Percentiles rank a stretch among this genome's conserved stretches.
phyloP scores from a whole-genome alignment of 139 green algal species.

The Chlorella vulgaris region DNA sequence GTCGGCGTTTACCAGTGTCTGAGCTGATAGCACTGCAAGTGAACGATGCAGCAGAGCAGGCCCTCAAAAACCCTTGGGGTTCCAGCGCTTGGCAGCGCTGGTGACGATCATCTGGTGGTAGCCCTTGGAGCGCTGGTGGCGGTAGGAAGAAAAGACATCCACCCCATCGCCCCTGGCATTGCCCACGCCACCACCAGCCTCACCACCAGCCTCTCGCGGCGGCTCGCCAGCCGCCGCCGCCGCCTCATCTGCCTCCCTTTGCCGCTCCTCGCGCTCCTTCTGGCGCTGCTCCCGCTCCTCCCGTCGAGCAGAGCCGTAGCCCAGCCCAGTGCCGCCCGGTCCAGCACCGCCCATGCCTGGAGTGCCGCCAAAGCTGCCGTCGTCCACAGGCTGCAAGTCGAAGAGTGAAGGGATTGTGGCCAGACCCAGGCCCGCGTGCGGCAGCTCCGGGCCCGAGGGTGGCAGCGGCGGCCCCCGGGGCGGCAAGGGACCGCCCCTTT shows the following conservation, averaged over 20 bases:
- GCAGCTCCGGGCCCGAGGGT: conserved; percentile 10
- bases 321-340: background rate
- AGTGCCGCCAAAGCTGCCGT: conserved; percentile 17
- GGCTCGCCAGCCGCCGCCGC: background rate
- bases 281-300: background rate
- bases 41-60: background rate
- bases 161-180: background rate
- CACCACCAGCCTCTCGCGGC: background rate
- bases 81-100: conserved; percentile 6
- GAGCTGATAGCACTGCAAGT: background rate
- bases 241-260: background rate
- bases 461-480: background rate
- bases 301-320: background rate
- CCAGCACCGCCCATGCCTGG: conserved; percentile 1
- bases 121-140: conserved; percentile 17
- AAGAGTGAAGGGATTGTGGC: background rate
- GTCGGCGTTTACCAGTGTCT: too few relatives aligned
- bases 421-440: conserved; percentile 20
- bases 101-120: conserved; percentile 69
- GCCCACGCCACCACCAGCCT: background rate
- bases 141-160: conserved; percentile 19
- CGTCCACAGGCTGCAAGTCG: background rate
- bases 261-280: background rate
- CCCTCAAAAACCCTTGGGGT: background rate
- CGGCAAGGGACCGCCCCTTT: background rate